Evolutionary conservation across 768 basidiomycete genomes (phyloP).

Genomic region (Pulveroboletus sp.): DNA sequence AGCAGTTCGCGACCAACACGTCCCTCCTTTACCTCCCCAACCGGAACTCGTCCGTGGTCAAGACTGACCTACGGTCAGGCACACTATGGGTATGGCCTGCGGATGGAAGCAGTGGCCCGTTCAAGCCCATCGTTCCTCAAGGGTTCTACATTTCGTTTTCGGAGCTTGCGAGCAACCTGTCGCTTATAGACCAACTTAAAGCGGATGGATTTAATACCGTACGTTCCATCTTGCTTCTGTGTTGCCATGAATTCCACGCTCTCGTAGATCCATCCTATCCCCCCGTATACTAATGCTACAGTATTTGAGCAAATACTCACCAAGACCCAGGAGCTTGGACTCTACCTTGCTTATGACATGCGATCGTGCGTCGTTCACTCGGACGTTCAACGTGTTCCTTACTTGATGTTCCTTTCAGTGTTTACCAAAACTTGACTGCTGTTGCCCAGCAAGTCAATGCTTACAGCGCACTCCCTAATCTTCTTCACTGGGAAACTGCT

Average conservation of each 20-base stretch:
- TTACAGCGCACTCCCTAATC: slow-evolving; percentile 63
- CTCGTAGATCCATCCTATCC: slow-evolving; percentile 68
- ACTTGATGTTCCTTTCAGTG: slow-evolving; percentile 26
- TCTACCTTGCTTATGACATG: slow-evolving; percentile 83
- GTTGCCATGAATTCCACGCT: slow-evolving; percentile 19
- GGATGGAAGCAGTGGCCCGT: background rate
- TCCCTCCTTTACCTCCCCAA: background rate
- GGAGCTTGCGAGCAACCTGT: slow-evolving; percentile 46
- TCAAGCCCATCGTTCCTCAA: slow-evolving; percentile 55
- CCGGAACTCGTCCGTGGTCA: slow-evolving; percentile 6
- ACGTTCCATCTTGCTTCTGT: background rate
- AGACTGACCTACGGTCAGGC: slow-evolving; percentile 42
- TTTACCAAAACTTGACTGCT: slow-evolving; percentile 59
- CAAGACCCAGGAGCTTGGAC: slow-evolving; percentile 16
- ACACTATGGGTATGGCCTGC: slow-evolving; percentile 34
- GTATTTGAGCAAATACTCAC: slow-evolving; percentile 22
- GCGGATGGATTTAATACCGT: slow-evolving; percentile 44
- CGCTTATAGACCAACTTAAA: slow-evolving; percentile 55
- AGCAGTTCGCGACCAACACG: background rate
- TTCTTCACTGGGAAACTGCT: slow-evolving; percentile 69
- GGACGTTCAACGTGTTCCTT: background rate
- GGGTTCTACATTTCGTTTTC: slow-evolving; percentile 72
- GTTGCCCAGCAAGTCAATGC: slow-evolving; percentile 63
- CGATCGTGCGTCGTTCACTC: slow-evolving; percentile 39
- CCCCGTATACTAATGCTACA: slow-evolving; percentile 59